phyloP scores from a whole-genome alignment of 495 filamentous ascomycete species.

The Xylaria sp. region DNA sequence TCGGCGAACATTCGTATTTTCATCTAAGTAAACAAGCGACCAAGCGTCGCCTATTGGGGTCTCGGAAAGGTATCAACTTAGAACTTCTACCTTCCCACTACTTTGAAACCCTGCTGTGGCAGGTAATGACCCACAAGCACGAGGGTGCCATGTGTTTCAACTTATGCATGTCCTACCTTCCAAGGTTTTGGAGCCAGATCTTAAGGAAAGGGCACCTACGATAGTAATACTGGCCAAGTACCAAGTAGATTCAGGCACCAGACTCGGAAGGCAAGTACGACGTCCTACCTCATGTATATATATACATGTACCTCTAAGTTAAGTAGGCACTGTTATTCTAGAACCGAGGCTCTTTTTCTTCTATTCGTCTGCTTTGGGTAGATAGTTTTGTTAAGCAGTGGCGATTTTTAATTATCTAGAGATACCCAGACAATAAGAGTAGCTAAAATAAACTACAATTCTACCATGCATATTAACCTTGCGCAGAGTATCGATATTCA shows the following conservation, averaged over 20 bases:
- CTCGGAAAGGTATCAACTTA: background rate
- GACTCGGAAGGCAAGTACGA: too few relatives aligned
- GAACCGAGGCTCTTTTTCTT: background rate
- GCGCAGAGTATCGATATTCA: background rate
- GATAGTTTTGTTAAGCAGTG: background rate
- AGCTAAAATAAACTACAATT: background rate
- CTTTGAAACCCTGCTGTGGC: background rate
- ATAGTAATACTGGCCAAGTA: background rate
- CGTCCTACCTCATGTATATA: too few relatives aligned
- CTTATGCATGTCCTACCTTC: conserved; percentile 13
- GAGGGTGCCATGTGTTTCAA: conserved; percentile 24
- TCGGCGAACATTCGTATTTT: too few relatives aligned
- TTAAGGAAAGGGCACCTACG: background rate
- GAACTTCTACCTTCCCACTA: conserved; percentile 11
- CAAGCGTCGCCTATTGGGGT: background rate
- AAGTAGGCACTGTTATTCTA: background rate
- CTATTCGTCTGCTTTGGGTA: background rate
- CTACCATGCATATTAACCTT: background rate
- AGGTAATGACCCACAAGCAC: conserved; percentile 8
- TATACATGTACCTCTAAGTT: too few relatives aligned
- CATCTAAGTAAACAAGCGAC: background rate
- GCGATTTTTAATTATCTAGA: background rate
- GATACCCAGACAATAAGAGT: background rate
- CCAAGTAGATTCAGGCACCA: background rate
- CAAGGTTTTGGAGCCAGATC: background rate